A percentile compares a stretch with the other conserved stretches of the same genome.
Evolutionary conservation across 2,329 filamentous ascomycete genomes (phyloP).

Genomic region (Zalaria obscura): DNA sequence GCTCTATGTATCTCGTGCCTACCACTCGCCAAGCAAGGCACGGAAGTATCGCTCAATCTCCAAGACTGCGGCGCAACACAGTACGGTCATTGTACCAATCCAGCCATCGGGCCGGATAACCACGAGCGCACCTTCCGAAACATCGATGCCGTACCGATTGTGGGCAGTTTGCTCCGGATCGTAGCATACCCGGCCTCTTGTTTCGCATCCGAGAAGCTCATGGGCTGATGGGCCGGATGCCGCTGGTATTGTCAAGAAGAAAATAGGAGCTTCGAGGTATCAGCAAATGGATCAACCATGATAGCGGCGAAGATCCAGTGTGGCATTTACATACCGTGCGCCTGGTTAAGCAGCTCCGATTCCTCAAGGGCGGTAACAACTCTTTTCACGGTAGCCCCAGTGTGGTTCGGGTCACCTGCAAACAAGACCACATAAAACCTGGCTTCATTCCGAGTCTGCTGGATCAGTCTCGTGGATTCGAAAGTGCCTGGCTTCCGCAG

Average conservation of each 20-base stretch:
- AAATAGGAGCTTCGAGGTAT: slow-evolving; percentile 8
- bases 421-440: slow-evolving; percentile 31
- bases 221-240: slow-evolving; percentile 15
- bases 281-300: slow-evolving; percentile 5
- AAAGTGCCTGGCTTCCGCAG: slow-evolving; percentile 32
- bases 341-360: too few relatives aligned
- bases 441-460: slow-evolving; percentile 28
- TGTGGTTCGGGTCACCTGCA: slow-evolving; percentile 17
- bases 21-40: too few relatives aligned
- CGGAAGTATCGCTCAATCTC: slow-evolving; percentile 6
- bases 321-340: background rate
- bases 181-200: slow-evolving; percentile 9
- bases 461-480: slow-evolving; percentile 28
- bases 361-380: too few relatives aligned
- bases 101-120: slow-evolving; percentile 11
- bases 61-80: slow-evolving; percentile 1
- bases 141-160: slow-evolving; percentile 6
- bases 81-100: slow-evolving; percentile 5
- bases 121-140: slow-evolving; percentile 3
- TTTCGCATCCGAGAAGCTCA: slow-evolving; percentile 15
- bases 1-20: too few relatives aligned
- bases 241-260: slow-evolving; percentile 15
- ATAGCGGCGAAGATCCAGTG: background rate
- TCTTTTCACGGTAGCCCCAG: background rate
- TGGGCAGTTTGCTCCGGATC: slow-evolving; percentile 6